A percentile compares a stretch with the other conserved stretches of the same genome.
phyloP scores from a whole-genome alignment of 768 basidiomycete species.

The Pulveroboletus sp. region DNA sequence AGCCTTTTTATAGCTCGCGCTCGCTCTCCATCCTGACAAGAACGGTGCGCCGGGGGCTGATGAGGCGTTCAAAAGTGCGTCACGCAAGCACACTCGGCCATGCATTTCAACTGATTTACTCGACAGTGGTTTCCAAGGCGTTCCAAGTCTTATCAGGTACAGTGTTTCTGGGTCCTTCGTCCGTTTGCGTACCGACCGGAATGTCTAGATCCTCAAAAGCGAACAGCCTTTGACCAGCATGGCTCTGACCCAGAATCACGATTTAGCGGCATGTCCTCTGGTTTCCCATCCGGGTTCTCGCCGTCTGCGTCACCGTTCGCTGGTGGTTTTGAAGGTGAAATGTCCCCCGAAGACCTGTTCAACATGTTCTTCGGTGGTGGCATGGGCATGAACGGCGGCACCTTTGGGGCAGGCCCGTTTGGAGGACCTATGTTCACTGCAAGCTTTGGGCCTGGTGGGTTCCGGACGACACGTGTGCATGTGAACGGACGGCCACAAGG shows the following conservation, averaged over 20 bases:
- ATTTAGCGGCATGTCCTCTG: constrained; percentile 62
- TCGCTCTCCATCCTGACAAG: constrained; percentile 88
- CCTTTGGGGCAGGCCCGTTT: constrained; percentile 52
- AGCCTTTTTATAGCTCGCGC: constrained; percentile 57
- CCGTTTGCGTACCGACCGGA: constrained; percentile 5
- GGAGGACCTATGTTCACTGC: constrained; percentile 62
- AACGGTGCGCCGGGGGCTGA: constrained; percentile 98
- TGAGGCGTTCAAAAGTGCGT: constrained; percentile 94
- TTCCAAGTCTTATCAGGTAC: constrained; percentile 89
- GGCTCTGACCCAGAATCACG: constrained; percentile 89
- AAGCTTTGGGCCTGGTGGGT: constrained; percentile 79
- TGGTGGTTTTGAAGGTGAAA: constrained; percentile 68
- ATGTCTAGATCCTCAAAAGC: constrained; percentile 76
- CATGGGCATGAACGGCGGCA: constrained; percentile 40
- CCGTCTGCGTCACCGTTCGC: constrained; percentile 41
- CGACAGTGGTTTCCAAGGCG: constrained; percentile 91
- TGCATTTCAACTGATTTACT: constrained; percentile 4
- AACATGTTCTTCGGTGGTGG: constrained; percentile 95
- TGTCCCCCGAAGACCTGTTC: constrained; percentile 95
- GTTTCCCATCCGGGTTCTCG: constrained; percentile 47
- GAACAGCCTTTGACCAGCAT: constrained; percentile 78
- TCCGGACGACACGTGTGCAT: constrained; percentile 61
- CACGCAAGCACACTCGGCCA: neutral
- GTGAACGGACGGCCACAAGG: constrained; percentile 36
- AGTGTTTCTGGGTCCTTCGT: neutral